Base-by-base conservation (phyloP, 768 basidiomycete genomes). In the Mrakia gelida region DNA sequence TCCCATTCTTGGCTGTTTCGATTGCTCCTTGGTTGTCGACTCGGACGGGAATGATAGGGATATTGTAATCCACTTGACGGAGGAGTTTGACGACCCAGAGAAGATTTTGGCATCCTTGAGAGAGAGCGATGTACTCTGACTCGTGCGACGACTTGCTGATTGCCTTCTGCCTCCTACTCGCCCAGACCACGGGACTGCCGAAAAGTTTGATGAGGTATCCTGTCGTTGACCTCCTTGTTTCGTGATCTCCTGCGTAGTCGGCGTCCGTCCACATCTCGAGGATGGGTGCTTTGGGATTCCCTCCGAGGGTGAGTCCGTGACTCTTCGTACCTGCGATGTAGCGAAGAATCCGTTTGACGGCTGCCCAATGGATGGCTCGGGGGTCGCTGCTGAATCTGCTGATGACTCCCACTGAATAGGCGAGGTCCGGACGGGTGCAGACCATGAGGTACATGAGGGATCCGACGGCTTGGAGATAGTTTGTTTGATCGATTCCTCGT, bases 41-140 rank as follows among this genome's bases (percentile, higher is more conserved):
- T 3, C 11, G 11, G 45, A 45, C 45, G 45, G 1, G 45, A 45
- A n/a, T 18, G 30, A 18, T 62, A 7, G 61, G 30, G 8, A 30
- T 62, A 18, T 62, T 18, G 68, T 70, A 70, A 4, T 16, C 8
- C 23, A 38, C 3, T 38, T 70, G 68, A 30, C 18, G 68, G 34
- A 70, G 43, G 3, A 70, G 68, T 34, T 70, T 70, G 68, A 9
- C n/a, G n/a, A 70, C 68, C 68, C 68, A 70, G 68, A 70, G 68
- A 8, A 70, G 68, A 16, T 70, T 70, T 34, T 70, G 68, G 43
- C 34, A 70, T 70, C 68, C 43, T 70, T 70, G 68, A 70, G 68
- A 70, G 26, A 70, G 43, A 23, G 68, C 32, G 43, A 70, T 70
- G 34, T 70, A 70, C 68, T 70, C 68, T 34, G 68, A 34, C 43